phyloP scores from a whole-genome alignment of 225 moss, liverwort and hornwort genomes.

The Pseudisothecium myosuroides region DNA sequence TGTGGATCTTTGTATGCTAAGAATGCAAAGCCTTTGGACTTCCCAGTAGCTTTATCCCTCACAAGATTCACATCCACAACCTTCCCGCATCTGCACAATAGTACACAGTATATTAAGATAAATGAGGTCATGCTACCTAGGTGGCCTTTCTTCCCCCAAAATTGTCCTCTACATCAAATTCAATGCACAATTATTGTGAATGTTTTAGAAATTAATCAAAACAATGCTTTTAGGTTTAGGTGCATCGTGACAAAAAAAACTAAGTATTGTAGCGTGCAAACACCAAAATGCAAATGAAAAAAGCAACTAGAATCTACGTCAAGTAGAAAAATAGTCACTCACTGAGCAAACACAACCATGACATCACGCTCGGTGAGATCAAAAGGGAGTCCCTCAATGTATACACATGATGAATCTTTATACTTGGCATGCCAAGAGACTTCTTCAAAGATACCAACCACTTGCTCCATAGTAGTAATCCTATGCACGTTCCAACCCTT shows the following conservation, averaged over 20 bases:
- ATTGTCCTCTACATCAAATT: no score
- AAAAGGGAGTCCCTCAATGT: constrained; percentile 30
- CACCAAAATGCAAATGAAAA: neutral
- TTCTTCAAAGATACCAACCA: constrained; percentile 29
- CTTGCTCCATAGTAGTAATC: constrained; percentile 56
- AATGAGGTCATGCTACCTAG: neutral
- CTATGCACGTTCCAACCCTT: constrained; percentile 33
- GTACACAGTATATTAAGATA: neutral
- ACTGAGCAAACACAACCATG: constrained; percentile 76
- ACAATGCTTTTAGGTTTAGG: no score
- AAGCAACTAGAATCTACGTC: neutral
- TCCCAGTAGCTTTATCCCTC: constrained; percentile 65
- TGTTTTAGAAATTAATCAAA: no score
- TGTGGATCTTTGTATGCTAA: constrained; percentile 79
- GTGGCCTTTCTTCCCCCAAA: no score
- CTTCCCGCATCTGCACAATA: constrained; percentile 46
- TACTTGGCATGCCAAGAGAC: constrained; percentile 85
- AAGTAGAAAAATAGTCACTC: neutral
- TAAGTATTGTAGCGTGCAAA: no score
- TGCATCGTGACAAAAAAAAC: no score
- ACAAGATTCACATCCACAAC: constrained; percentile 78
- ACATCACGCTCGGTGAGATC: constrained; percentile 68
- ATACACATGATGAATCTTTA: constrained; percentile 36
- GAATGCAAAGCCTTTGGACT: constrained; percentile 83
- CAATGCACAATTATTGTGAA: no score